Evolutionary conservation across 2,329 filamentous ascomycete species (phyloP).

Genomic region (Mariannaea elegans): DNA sequence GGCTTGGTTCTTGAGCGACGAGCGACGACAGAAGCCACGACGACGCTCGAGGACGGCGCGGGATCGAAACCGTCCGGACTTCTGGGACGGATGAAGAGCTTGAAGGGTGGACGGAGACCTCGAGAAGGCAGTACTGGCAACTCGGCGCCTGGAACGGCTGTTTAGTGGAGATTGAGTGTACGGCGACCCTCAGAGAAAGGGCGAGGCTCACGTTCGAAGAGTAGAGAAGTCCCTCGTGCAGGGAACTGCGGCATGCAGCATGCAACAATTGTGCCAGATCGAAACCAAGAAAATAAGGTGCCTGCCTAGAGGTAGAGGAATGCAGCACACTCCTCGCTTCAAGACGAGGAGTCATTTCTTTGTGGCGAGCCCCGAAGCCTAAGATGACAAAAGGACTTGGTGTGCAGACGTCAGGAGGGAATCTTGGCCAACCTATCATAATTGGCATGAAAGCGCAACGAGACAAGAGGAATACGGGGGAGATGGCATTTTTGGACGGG

Average conservation of each 20-base stretch:
- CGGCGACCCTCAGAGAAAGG: conserved; percentile 31
- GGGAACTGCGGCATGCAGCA: conserved; percentile 20
- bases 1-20: conserved; percentile 68
- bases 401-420: conserved; percentile 2
- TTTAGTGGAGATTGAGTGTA: conserved; percentile 44
- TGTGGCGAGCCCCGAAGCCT: conserved; percentile 20
- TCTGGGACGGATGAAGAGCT: conserved; percentile 80
- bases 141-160: conserved; percentile 52
- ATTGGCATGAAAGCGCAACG: conserved; percentile 25
- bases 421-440: conserved; percentile 13
- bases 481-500: conserved; percentile 6
- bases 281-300: conserved; percentile 35
- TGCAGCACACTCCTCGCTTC: conserved; percentile 13
- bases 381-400: conserved; percentile 10
- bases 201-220: conserved; percentile 25
- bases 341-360: conserved; percentile 31
- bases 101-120: conserved; percentile 72
- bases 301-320: conserved; percentile 26
- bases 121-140: conserved; percentile 48
- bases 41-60: conserved; percentile 50
- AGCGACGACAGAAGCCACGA: conserved; percentile 65
- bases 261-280: conserved; percentile 7
- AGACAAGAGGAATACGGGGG: conserved; percentile 13
- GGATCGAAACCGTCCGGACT: conserved; percentile 67
- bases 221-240: background rate